Percentiles rank a stretch among this genome's conserved stretches.
Evolutionary conservation across 2,329 filamentous ascomycete species (phyloP).

Genomic region (Ambrosiella cleistominuta): DNA sequence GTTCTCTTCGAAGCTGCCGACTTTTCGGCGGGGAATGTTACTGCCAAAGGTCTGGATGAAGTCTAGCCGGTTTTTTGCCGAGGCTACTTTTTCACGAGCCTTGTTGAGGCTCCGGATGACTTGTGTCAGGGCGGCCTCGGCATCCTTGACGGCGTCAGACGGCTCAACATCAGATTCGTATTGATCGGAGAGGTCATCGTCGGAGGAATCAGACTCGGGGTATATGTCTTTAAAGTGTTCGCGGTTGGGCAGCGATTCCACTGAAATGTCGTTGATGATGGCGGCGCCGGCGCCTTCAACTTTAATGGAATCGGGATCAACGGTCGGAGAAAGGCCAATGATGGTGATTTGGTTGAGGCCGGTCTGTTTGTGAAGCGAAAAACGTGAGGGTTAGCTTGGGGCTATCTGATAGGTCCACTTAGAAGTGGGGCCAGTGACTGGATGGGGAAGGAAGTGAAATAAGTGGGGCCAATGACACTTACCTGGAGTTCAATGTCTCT

Average conservation of each 20-base stretch:
- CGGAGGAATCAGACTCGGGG: constrained; percentile 26
- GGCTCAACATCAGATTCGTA: constrained; percentile 16
- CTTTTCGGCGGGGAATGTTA: constrained; percentile 21
- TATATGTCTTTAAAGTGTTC: constrained; percentile 38
- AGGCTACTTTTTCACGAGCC: constrained; percentile 15
- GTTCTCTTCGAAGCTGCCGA: constrained; percentile 21
- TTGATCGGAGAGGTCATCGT: constrained; percentile 15
- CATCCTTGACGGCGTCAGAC: constrained; percentile 17
- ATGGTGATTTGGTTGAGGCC: constrained; percentile 42
- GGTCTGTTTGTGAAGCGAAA: constrained; percentile 22
- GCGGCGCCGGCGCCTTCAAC: constrained; percentile 39
- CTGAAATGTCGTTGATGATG: constrained; percentile 42
- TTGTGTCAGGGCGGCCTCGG: constrained; percentile 19
- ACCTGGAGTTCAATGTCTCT: constrained; percentile 32
- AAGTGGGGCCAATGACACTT: constrained; percentile 9
- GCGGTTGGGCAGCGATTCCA: constrained; percentile 37
- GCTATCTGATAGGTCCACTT: not conserved
- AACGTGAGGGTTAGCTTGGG: not conserved
- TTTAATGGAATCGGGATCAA: constrained; percentile 42
- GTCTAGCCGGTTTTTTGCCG: constrained; percentile 23
- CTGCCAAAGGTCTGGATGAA: constrained; percentile 26
- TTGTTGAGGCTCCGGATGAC: not conserved
- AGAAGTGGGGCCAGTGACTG: not conserved
- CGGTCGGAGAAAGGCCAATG: constrained; percentile 34
- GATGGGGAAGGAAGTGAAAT: not conserved